A percentile compares a stretch with the other conserved stretches of the same genome.
Conservation (phyloP, 495 filamentous ascomycete species). For the Podospora didyma region DNA sequence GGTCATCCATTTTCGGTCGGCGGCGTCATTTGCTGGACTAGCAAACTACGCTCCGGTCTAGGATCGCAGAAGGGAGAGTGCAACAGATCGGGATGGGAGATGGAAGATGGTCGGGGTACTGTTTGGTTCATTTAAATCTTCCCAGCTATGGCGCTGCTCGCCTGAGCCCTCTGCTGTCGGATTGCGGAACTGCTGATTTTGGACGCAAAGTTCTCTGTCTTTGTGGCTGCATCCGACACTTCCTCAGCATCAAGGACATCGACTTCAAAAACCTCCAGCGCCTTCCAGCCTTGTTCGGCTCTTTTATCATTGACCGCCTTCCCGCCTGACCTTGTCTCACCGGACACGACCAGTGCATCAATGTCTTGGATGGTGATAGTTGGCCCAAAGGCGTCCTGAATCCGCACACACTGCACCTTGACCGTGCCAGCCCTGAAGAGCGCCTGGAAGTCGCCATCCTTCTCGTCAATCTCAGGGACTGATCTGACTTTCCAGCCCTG, state of each 20-base stretch:
- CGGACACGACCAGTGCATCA: conserved; percentile 80
- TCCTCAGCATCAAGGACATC: conserved; percentile 77
- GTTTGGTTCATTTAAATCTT: conserved; percentile 12
- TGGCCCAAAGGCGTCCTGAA: conserved; percentile 86
- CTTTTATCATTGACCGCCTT: conserved; percentile 78
- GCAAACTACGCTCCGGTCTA: too few relatives aligned
- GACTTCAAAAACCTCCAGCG: conserved; percentile 82
- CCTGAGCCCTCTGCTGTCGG: conserved; percentile 40
- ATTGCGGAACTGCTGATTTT: conserved; percentile 88
- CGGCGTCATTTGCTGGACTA: too few relatives aligned
- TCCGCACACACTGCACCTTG: conserved; percentile 69
- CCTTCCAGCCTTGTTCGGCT: conserved; percentile 69
- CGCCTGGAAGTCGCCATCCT: conserved; percentile 36
- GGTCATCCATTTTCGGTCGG: too few relatives aligned
- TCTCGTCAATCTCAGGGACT: conserved; percentile 17
- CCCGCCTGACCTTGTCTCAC: conserved; percentile 81
- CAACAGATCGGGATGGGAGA: too few relatives aligned
- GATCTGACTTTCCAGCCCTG: conserved; percentile 32
- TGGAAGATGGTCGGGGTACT: too few relatives aligned
- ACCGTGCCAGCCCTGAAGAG: conserved; percentile 41
- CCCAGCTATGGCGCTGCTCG: background rate
- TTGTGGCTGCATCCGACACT: conserved; percentile 32
- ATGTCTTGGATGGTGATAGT: conserved; percentile 81
- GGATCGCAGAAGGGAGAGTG: too few relatives aligned
- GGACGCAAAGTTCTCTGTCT: conserved; percentile 59